These are phyloP conservation scores for Iris macrosiphon DNA, from an alignment of 106 monocot species.

Conservation along the genomic window DNA sequence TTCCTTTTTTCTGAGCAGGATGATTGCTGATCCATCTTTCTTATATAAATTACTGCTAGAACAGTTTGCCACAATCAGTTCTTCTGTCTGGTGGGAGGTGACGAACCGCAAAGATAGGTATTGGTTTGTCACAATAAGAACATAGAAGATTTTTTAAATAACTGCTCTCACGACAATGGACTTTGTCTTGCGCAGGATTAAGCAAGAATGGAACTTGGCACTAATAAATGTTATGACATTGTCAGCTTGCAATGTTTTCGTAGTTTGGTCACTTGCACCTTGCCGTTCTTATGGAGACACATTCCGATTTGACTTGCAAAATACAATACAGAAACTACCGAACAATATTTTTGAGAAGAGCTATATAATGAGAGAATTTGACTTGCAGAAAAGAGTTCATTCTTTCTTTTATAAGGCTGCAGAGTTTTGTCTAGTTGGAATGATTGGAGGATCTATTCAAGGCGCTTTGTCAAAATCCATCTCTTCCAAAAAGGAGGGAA, in stretches of 20 bases:
- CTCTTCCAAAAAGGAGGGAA: constrained; percentile 49
- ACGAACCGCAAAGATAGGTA: constrained; percentile 92
- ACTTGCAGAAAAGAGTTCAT: constrained; percentile 73
- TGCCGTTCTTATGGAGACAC: constrained; percentile 95
- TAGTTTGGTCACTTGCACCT: constrained; percentile 94
- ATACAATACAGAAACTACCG: constrained; percentile 91
- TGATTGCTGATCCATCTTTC: constrained; percentile 94
- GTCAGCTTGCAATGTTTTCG: constrained; percentile 75
- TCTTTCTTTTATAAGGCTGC: constrained; percentile 89
- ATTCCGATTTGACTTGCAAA: constrained; percentile 85
- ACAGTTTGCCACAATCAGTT: constrained; percentile 57
- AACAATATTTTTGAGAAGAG: constrained; percentile 95
- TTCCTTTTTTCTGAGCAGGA: constrained; percentile 38
- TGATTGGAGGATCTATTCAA: constrained; percentile 65
- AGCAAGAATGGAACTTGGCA: constrained; percentile 93
- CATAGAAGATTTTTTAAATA: background rate
- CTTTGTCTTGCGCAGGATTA: constrained; percentile 49
- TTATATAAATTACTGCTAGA: constrained; percentile 78
- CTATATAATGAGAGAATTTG: constrained; percentile 88
- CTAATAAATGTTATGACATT: constrained; percentile 75
- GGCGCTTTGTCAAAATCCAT: constrained; percentile 59
- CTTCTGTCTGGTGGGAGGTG: constrained; percentile 81
- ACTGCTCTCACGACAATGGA: background rate
- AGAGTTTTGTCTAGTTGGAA: constrained; percentile 68
- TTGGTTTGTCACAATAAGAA: background rate